phyloP scores from a whole-genome alignment of 352 stramenopile species.

The Pythium periplocum region DNA sequence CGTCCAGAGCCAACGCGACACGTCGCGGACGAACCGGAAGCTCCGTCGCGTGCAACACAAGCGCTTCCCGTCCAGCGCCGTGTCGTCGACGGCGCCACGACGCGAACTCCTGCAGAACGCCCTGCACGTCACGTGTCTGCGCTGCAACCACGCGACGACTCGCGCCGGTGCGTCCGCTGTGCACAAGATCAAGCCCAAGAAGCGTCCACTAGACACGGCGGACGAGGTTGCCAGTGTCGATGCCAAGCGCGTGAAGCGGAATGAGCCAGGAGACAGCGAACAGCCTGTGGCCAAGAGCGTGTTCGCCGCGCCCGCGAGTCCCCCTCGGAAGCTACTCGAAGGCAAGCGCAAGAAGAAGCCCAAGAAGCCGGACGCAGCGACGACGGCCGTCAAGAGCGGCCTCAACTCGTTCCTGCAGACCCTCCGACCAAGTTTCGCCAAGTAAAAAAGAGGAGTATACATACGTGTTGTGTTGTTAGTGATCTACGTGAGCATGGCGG shows the following conservation, averaged over 20 bases:
- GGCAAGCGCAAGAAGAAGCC: conserved; percentile 73
- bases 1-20: conserved; percentile 35
- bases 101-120: conserved; percentile 19
- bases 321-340: conserved; percentile 65
- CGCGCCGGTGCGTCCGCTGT: conserved; percentile 39
- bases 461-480: too few species aligned
- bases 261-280: background rate
- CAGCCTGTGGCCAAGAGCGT: conserved; percentile 23
- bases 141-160: conserved; percentile 44
- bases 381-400: conserved; percentile 53
- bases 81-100: background rate
- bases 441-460: conserved; percentile 5
- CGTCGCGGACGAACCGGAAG: conserved; percentile 43
- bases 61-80: background rate
- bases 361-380: conserved; percentile 27
- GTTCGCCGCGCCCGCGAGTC: conserved; percentile 47
- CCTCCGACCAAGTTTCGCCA: conserved; percentile 21
- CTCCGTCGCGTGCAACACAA: conserved; percentile 32
- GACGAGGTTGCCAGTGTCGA: background rate
- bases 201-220: conserved; percentile 14
- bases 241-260: conserved; percentile 26
- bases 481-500: conserved; percentile 14
- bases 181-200: conserved; percentile 49
- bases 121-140: conserved; percentile 40
- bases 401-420: conserved; percentile 58